These are phyloP conservation scores for Ochromonas danica DNA, from an alignment of 108 stramenopile genomes.

Conservation along the genomic window DNA sequence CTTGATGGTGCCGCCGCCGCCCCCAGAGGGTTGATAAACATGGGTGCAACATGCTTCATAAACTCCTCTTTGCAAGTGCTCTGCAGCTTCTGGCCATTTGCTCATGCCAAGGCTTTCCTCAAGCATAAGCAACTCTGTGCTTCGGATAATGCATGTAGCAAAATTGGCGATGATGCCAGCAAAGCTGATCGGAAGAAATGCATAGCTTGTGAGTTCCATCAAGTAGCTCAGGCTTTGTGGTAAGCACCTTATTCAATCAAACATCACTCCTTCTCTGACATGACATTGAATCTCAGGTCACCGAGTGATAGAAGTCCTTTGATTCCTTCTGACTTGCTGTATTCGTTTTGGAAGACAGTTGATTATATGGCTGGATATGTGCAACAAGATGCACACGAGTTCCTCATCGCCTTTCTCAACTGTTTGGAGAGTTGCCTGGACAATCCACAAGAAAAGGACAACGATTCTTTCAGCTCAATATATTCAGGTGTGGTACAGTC, in stretches of 20 bases:
- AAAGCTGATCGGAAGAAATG: neutral
- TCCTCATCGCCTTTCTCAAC: constrained; percentile 21
- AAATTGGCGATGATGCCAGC: neutral
- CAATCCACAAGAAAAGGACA: neutral
- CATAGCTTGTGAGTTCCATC: neutral
- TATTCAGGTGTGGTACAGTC: neutral
- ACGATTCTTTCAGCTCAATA: neutral
- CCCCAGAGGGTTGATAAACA: constrained; percentile 25
- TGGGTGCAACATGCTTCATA: constrained; percentile 33
- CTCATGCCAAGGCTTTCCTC: neutral
- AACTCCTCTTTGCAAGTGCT: constrained; percentile 18
- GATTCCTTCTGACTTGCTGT: constrained; percentile 19
- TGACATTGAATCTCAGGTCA: neutral
- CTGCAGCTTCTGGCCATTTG: too few relatives aligned
- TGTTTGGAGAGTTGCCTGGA: neutral
- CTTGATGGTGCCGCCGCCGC: neutral
- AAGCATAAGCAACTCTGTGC: neutral
- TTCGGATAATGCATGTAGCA: neutral
- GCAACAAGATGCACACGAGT: constrained; percentile 38
- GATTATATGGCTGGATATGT: constrained; percentile 25
- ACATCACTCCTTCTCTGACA: neutral
- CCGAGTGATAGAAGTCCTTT: neutral
- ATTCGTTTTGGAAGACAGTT: neutral
- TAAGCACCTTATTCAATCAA: neutral
- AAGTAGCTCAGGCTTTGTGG: neutral